Evolutionary conservation across 2,329 filamentous ascomycete genomes (phyloP).

Genomic region (Endothia cerciana): DNA sequence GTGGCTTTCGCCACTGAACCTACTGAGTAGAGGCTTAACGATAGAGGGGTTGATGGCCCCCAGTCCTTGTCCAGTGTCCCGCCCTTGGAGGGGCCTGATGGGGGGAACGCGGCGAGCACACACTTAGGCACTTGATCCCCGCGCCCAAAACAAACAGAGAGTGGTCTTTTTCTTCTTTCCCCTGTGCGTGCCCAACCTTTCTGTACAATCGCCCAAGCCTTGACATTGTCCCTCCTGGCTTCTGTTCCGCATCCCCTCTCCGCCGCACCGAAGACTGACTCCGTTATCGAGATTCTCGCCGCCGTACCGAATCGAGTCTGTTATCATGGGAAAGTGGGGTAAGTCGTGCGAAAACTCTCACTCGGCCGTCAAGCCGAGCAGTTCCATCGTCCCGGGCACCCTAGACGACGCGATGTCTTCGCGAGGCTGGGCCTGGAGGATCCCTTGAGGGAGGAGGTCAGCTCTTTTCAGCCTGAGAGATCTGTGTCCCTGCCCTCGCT

Average conservation of each 20-base stretch:
- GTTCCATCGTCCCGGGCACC: not conserved
- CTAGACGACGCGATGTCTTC: not conserved
- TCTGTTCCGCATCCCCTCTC: not conserved
- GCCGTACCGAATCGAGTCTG: not conserved
- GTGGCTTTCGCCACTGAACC: too few species aligned
- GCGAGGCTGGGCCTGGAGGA: not conserved
- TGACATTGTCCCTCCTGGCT: constrained; percentile 12
- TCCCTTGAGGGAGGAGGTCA: not conserved
- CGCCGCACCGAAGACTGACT: not conserved
- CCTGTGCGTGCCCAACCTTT: constrained; percentile 2
- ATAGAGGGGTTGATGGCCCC: too few species aligned
- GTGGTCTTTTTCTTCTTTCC: constrained; percentile 12
- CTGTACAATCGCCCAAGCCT: constrained; percentile 17
- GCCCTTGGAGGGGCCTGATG: too few species aligned
- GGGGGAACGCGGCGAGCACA: too few species aligned
- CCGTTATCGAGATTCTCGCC: not conserved
- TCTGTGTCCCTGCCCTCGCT: not conserved
- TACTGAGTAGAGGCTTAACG: too few species aligned
- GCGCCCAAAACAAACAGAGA: constrained; percentile 17
- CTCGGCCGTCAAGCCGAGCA: not conserved
- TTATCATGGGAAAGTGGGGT: constrained; percentile 30
- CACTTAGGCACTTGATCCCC: constrained; percentile 5
- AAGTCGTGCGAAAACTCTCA: constrained; percentile 20
- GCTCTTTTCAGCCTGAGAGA: not conserved
- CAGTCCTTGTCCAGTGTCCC: not conserved